Base-by-base conservation (phyloP, 164 flowering plant species). In the Malania oleifera region DNA sequence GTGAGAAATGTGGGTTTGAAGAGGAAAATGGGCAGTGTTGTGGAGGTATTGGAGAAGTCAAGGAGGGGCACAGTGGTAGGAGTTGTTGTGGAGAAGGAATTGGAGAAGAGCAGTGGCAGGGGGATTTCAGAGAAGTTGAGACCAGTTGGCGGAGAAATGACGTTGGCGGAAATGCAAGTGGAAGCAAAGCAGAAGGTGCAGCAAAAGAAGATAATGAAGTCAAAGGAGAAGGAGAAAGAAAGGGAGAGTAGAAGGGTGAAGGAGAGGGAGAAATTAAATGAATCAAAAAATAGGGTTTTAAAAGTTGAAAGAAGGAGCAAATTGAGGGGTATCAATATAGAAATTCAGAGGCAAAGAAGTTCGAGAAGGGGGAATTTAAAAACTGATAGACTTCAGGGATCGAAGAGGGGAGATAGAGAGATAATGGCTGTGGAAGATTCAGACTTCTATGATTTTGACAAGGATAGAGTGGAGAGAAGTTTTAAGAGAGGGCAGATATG, bases 391-490 rank as follows among this genome's bases (percentile, higher is more conserved):
- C 31, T 25, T 5, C 35, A 50, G 44, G 39, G 5, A 27, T 59
- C 59, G 29, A 56, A 52, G 41, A 54, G 52, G 55, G 67, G 57
- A 19, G 65, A 75, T 47, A 55, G 68, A 66, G 85, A 77, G 51
- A 65, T 78, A 8, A 80, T 84, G 85, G 49, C 67, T 0, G 89
- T 85, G 60, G 87, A 76, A 51, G 95, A 89, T 70, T 85, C 87
- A 1, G 95, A 87, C 59, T 90, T 93, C 55, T 87, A 86, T 73
- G 90, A 91, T 70, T 93, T 93, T 66, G 93, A 85, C 57, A 77
- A 63, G 72, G 99, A 91, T 60, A 81, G 95, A 72, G 70, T 54
- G 22, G 96, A 78, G 70, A 78, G 75, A 52, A 75, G 89, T 57
- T 85, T 93, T 54, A 85, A 81, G 72, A 80, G 82, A 73, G 85